These are phyloP conservation scores for Fusarium papillatum DNA, from an alignment of 2,329 filamentous ascomycete species.

Conservation along the genomic window DNA sequence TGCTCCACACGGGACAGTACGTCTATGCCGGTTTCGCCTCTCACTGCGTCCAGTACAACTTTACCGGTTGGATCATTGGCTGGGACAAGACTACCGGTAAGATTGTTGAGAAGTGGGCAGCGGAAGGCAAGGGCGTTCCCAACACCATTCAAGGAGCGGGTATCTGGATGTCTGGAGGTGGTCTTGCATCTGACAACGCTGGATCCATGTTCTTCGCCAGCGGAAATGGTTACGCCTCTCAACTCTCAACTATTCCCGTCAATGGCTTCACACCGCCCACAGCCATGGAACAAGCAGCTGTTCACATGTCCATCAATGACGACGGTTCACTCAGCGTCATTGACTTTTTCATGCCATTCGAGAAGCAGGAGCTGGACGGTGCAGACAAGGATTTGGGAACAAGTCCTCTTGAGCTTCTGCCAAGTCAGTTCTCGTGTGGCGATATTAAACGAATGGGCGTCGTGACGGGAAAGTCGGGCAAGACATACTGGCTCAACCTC, in stretches of 20 bases:
- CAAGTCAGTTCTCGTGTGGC: constrained; percentile 57
- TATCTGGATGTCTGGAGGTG: constrained; percentile 58
- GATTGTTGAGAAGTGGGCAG: constrained; percentile 56
- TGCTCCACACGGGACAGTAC: constrained; percentile 59
- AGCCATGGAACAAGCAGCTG: constrained; percentile 59
- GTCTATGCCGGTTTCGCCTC: constrained; percentile 68
- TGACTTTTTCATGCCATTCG: constrained; percentile 69
- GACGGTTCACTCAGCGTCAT: constrained; percentile 58
- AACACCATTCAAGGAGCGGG: constrained; percentile 56
- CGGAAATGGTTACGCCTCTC: constrained; percentile 57
- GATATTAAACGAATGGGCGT: constrained; percentile 61
- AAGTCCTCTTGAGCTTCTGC: constrained; percentile 57
- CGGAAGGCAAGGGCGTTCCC: constrained; percentile 55
- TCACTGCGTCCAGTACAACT: constrained; percentile 69
- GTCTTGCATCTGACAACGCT: constrained; percentile 53
- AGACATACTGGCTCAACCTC: constrained; percentile 59
- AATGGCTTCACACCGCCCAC: constrained; percentile 54
- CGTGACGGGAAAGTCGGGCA: constrained; percentile 64
- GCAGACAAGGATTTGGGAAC: constrained; percentile 65
- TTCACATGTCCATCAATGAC: constrained; percentile 56
- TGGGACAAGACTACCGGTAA: constrained; percentile 57
- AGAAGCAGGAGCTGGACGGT: constrained; percentile 63
- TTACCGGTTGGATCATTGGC: constrained; percentile 66
- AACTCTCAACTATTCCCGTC: constrained; percentile 53
- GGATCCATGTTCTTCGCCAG: constrained; percentile 56